Conservation (phyloP, 805 yeast species). For the Candida berthetii region DNA sequence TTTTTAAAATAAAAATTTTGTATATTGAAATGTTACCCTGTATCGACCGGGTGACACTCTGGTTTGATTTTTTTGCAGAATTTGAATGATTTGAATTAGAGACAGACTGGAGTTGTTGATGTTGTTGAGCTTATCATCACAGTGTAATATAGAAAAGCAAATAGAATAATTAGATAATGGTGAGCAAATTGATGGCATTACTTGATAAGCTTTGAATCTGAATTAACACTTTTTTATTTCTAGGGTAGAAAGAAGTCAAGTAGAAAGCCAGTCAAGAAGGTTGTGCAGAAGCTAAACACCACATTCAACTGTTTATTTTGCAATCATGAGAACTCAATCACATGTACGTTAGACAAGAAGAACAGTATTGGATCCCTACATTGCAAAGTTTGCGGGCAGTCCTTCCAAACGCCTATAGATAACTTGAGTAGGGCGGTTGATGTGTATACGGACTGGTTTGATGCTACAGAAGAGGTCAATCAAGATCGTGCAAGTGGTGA, state of each 20-base stretch:
- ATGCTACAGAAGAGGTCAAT: conserved; percentile 74
- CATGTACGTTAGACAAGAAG: conserved; percentile 84
- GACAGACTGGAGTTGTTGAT: no score
- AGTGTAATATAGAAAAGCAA: no score
- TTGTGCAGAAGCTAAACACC: conserved; percentile 75
- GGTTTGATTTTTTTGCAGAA: no score
- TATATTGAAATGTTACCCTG: no score
- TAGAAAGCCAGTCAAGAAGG: conserved; percentile 72
- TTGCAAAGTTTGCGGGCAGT: conserved; percentile 93
- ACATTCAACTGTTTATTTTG: conserved; percentile 90
- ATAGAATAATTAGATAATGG: no score
- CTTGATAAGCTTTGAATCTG: no score
- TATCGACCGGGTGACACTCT: no score
- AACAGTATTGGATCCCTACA: conserved; percentile 74
- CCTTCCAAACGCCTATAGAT: conserved; percentile 84
- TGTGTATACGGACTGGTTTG: conserved; percentile 96
- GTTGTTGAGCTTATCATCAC: no score
- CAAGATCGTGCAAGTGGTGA: conserved; percentile 26
- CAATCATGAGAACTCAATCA: conserved; percentile 89
- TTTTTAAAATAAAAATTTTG: conserved; percentile 3
- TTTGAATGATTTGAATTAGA: no score
- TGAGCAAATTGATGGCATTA: no score
- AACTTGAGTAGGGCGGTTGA: conserved; percentile 81
- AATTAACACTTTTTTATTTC: background rate
- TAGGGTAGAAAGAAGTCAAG: conserved; percentile 83